Base-by-base conservation (phyloP, 495 filamentous ascomycete genomes). In the Talaromyces ruber region DNA sequence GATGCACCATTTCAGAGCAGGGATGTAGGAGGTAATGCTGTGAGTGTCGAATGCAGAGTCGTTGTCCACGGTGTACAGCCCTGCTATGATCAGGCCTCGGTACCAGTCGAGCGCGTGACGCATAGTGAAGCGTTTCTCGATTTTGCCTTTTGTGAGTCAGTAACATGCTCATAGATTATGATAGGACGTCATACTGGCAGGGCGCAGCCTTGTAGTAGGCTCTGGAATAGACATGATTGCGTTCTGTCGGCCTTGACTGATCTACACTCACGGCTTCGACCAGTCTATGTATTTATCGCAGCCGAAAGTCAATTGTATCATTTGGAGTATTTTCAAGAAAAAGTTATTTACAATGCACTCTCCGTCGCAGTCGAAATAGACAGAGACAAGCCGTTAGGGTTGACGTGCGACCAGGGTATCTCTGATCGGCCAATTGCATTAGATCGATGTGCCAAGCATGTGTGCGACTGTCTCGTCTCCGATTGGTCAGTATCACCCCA, bases 71-170 rank as follows among this genome's bases (percentile, higher is more conserved):
- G 54, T 64, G 26, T 68, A 68, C 14, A 66, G n/a, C 2, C 64
- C 64, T 11, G 58, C 43, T 1, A 68, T 57, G n/a, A 64, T 54
- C 11, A 68, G 21, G 6, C 60, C 58, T n/a, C 59, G 43, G 26
- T 68, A 68, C 30, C 47, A 64, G 28, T 58, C 66, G 5, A 68
- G 62, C 18, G 62, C 62, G 32, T 66, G 64, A 21, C 66, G 64
- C 51, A 59, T 61, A 21, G 62, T 64, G 25, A 50, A 64, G n/a
- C 66, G 66, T 21, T 45, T 50, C 50, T 68, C 66, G 43, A 59
- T 66, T 30, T 65, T 64, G 50, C 66, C 66, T 65, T 4, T 4
- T 65, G 67, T 53, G 14, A 32, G 18, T 58, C 4, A 32, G 55
- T 21, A 6, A 6, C 4, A 32, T 32, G 55, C 22, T n/a, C n/a